Evolutionary conservation across 805 yeast species (phyloP), one percentile per base, ranked within the genome.

Genomic region (Yamadazyma nakazawae): DNA sequence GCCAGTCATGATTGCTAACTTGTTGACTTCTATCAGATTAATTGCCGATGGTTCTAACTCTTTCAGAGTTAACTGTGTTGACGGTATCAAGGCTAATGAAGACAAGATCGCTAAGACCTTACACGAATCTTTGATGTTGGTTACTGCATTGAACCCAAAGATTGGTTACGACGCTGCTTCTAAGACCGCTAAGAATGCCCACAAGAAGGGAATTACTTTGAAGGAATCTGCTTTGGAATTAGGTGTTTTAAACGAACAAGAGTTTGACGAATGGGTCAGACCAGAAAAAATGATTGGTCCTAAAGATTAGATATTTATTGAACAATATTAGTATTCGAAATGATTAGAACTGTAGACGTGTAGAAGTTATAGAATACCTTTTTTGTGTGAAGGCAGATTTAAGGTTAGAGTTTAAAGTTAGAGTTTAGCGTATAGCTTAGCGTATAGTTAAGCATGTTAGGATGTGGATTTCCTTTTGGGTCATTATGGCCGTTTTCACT

Each of bases 261-360:
- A 94, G 74, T 94, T 94, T 60, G 95, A 91, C 68, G 79, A 89
- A 71, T 92, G 96, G 96, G 99, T 94, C 58, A 83, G 88, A 68
- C 99, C 99, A 55, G 98, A 94, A 77, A 80, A 87, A 64, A 94
- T 94, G 99, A 84, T 94, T 73, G 96, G 97, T 53, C 98, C 99
- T 63, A 85, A 85, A 63, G 73, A 71, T 28, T 48, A 48, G 12
- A 21, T 46, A 34, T 26, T 5, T 40, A n/a, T 18, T 30, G 13
- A 24, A 34, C 37, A 9, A 11, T 34, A 39, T 39, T 28, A 16
- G 11, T 21, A n/a, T 26, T 16, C 21, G 26, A 12, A 18, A 16
- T 18, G 26, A n/a, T n/a, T 17, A 30, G 24, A 21, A 21, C 24
- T 21, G 24, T 21, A 21, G 24, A 7, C n/a, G 7, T 21, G 24